Evolutionary conservation across 2,329 filamentous ascomycete species (phyloP), one percentile per base, ranked within the genome.

Genomic region (Sclerotinia subarctica): DNA sequence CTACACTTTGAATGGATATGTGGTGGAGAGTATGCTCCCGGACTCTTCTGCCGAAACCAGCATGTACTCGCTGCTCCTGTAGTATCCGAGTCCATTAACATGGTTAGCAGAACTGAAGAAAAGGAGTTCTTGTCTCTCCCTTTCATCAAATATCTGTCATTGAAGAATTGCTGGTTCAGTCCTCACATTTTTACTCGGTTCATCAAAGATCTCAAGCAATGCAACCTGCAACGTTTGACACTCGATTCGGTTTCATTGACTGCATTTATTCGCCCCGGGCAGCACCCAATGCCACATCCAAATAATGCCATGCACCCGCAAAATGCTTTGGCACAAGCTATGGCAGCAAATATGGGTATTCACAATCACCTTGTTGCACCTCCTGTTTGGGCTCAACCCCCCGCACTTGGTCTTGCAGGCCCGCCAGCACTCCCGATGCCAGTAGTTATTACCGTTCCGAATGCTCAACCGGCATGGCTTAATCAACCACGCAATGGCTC

Each of bases 81-180:
- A 32, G 73, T 82, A 26, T 69, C 77, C 8, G 72, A 74, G n/a
- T 77, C 80, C 6, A 75, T 76, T 47, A 64, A 75, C 13, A 73
- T 76, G 49, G 73, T 79, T 0, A 75, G 78, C 38, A 72, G 74
- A 59, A 32, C 46, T 24, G 46, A 70, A 8, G n/a, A 67, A 10
- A 54, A 69, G 21, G 47, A 60, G 2, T 68, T 88, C 7, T 75
- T 88, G n/a, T 76, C 77, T 1, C 81, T 92, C 56, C 85, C 84
- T 3, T 77, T 85, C 72, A 76, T 91, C 32, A 80, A 85, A 69
- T 80, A 86, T 62, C 77, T 92, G 2, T 88, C 84, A 0, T 79
- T 92, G 11, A 86, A 86, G 72, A 92, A 92, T 73, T 91, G 89
- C 78, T 92, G 89, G 88, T 79, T 87, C 17, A 84, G 84, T 3